Evolutionary conservation across 2,329 filamentous ascomycete species (phyloP).

Genomic region (Huntiella abstrusa): DNA sequence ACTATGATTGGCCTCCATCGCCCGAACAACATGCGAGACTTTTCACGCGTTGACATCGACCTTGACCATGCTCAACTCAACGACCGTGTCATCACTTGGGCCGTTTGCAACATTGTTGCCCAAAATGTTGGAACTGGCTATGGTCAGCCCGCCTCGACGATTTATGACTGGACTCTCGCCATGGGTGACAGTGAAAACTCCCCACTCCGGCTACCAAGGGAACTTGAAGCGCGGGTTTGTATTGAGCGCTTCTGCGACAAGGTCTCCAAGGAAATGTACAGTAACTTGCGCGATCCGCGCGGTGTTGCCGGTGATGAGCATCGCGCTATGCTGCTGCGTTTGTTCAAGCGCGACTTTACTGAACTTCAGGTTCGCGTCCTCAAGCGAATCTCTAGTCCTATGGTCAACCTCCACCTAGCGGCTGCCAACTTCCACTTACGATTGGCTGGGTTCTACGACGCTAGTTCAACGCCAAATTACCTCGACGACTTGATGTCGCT

Average conservation of each 20-base stretch:
- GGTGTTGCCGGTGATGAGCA: constrained; percentile 50
- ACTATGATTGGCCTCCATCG: constrained; percentile 69
- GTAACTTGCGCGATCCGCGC: constrained; percentile 53
- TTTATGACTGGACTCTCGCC: constrained; percentile 57
- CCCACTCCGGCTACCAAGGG: constrained; percentile 37
- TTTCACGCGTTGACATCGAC: constrained; percentile 55
- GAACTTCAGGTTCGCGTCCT: constrained; percentile 43
- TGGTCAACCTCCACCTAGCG: constrained; percentile 47
- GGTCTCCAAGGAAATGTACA: constrained; percentile 62
- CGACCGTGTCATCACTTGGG: constrained; percentile 65
- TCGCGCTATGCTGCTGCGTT: constrained; percentile 45
- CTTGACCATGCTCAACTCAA: constrained; percentile 62
- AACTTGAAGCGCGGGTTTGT: constrained; percentile 48
- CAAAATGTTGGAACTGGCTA: constrained; percentile 70
- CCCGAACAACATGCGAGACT: constrained; percentile 67
- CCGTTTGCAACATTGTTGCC: constrained; percentile 67
- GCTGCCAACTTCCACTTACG: constrained; percentile 59
- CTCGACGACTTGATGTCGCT: constrained; percentile 57
- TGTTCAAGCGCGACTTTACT: constrained; percentile 45
- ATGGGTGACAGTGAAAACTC: constrained; percentile 26
- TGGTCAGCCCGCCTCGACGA: constrained; percentile 59
- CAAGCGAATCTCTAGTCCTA: constrained; percentile 37
- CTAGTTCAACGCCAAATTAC: constrained; percentile 51
- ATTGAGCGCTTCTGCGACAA: constrained; percentile 63
- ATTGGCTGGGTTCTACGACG: constrained; percentile 65